Base-by-base conservation (phyloP, 2,329 filamentous ascomycete species). In the Ophiostoma ulmi region DNA sequence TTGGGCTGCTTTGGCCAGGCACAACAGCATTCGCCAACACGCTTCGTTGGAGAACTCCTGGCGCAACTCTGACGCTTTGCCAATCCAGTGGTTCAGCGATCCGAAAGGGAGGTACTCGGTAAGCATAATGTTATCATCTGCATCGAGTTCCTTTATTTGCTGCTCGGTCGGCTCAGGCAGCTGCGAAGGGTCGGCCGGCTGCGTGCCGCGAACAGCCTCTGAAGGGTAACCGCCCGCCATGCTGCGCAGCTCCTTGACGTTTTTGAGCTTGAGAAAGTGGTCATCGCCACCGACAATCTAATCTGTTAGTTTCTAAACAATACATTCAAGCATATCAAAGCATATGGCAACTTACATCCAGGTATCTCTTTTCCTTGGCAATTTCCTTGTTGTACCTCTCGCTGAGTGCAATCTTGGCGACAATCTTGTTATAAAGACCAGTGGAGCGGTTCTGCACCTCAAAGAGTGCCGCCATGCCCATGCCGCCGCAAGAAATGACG, bases 21-120 rank as follows among this genome's bases (percentile, higher is more conserved):
- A 75, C 35, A 67, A 61, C 7, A 75, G 67, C 44, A 74, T 68
- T 1, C 68, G 70, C 75, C 75, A 76, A 13, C 73, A 70, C 3
- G 64, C 64, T 10, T 70, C 65, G 5, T 66, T 38, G 1, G 70
- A 68, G 2, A 73, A 58, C 11, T 26, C 20, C 2, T 39, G 4
- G n/a, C 26, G 26, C 17, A 39, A 7, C 4, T 26, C n/a, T 5
- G 20, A 35, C 6, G 67, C 36, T 3, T n/a, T 44, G n/a, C 36
- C 67, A 10, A 74, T 68, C 71, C 71, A 74, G 70, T 70, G 61
- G 26, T 36, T 31, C 13, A 75, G 72, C 31, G 63, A 52, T 17
- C 73, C 73, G 17, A 20, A 26, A 2, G 63, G 52, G 7, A 70
- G 5, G 35, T 71, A 73, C 52, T 74, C 73, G 48, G 73, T 70